Base-by-base conservation (phyloP, 2,329 filamentous ascomycete species). In the Ophiostoma ips region DNA sequence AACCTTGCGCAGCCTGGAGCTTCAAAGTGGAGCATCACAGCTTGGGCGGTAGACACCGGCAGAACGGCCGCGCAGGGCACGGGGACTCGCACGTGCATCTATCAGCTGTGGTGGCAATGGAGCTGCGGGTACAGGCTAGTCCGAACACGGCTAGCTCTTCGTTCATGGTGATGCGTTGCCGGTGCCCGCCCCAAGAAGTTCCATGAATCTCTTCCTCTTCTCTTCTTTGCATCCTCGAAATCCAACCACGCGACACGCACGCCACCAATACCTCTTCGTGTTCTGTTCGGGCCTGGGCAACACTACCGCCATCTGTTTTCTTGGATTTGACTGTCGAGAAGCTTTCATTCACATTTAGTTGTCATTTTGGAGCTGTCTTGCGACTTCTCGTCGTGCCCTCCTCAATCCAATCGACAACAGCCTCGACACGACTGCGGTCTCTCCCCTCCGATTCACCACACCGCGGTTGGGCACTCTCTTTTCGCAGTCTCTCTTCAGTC, bases 1-100 rank as follows among this genome's bases (percentile, higher is more conserved):
- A 62, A 58, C 60, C 60, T 56, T 55, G 54, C 58, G 61, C 59
- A 62, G 60, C 60, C 60, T 62, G 57, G 56, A 58, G 56, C 56
- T 55, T 28, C 33, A 46, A 30, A 41, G 35, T 24, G 46, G 24
- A 37, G 10, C 34, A 5, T 24, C 30, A 43, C 35, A 44, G 44
- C 28, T 13, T 12, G 37, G 50, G 53, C 55, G 56, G 55, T 46
- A 16, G 48, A 6, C 5, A 1, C 52, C 51, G 58, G 56, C 58
- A 58, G 52, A 56, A 56, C 18, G 46, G 43, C 18, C 24, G 8
- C 13, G 4, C 19, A 19, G 8, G n/a, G 46, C 36, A 34, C 46
- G 19, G 3, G n/a, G 8, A 1, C 2, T 11, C n/a, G 53, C 55
- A 57, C 54, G 53, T 56, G 58, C 9, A 1, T 1, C 2, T 19